Conservation (phyloP, 164 flowering plant genomes). For the Litsea cubeba region DNA sequence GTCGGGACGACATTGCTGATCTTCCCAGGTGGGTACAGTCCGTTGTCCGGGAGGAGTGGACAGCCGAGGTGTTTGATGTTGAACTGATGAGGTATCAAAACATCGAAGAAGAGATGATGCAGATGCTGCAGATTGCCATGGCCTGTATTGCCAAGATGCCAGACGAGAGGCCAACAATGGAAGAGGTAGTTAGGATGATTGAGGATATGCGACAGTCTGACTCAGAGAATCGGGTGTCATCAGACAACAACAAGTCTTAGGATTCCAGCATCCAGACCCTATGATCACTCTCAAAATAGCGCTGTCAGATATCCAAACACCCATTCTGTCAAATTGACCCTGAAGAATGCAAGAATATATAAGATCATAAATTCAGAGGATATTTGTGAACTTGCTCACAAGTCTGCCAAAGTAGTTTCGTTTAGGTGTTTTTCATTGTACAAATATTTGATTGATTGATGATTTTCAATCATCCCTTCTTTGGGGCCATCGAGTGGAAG, state of each 20-base stretch:
- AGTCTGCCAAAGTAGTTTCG: neutral
- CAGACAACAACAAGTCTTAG: slow-evolving; percentile 22
- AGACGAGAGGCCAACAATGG: slow-evolving; percentile 26
- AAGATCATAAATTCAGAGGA: neutral
- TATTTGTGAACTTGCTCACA: neutral
- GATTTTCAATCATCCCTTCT: neutral
- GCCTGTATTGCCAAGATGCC: slow-evolving; percentile 36
- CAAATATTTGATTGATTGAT: neutral
- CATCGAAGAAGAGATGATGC: slow-evolving; percentile 79
- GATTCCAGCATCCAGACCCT: slow-evolving; percentile 24
- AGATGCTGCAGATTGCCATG: slow-evolving; percentile 70
- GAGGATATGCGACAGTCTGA: slow-evolving; percentile 25
- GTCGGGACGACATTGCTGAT: slow-evolving; percentile 71
- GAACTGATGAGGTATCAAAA: slow-evolving; percentile 60
- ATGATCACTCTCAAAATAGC: slow-evolving; percentile 5
- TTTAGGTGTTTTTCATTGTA: neutral
- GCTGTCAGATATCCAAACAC: neutral
- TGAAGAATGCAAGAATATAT: neutral
- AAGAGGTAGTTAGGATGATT: slow-evolving; percentile 28
- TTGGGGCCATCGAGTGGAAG: neutral
- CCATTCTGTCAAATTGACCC: neutral
- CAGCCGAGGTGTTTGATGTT: slow-evolving; percentile 72
- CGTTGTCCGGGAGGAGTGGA: slow-evolving; percentile 75
- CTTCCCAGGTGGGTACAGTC: slow-evolving; percentile 89
- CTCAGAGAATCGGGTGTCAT: slow-evolving; percentile 24